These are phyloP conservation scores for Davidsoniella eucalypti DNA, from an alignment of 2,329 filamentous ascomycete species.

Conservation along the genomic window DNA sequence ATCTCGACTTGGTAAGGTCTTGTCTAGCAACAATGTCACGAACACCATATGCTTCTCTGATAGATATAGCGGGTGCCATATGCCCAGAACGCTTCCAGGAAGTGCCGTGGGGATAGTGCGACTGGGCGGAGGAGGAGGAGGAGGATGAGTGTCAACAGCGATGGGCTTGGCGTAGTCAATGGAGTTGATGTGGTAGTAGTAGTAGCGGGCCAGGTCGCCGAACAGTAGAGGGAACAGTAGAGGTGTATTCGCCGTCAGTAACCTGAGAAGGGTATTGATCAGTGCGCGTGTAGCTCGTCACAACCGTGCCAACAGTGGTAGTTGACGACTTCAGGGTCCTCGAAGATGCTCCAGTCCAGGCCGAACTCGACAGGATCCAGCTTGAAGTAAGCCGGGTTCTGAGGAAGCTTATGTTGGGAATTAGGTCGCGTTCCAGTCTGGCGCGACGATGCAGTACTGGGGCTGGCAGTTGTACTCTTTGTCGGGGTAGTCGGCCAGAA, in stretches of 20 bases:
- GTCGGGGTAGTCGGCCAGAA: constrained; percentile 31
- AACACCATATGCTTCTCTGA: no score
- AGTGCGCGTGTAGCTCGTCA: constrained; percentile 30
- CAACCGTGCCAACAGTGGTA: constrained; percentile 21
- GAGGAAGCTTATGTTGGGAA: constrained; percentile 1
- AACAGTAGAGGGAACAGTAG: no score
- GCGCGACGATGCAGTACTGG: constrained; percentile 28
- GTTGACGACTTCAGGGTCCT: constrained; percentile 25
- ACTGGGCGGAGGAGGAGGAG: not conserved
- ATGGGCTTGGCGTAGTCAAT: not conserved
- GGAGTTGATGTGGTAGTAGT: not conserved
- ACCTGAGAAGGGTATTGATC: constrained; percentile 38
- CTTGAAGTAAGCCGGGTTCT: constrained; percentile 42
- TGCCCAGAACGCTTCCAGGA: no score
- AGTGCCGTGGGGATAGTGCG: no score
- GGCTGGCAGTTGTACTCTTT: constrained; percentile 31
- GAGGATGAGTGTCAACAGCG: not conserved
- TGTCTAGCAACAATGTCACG: no score
- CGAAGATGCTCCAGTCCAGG: constrained; percentile 45
- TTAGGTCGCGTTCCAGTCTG: constrained; percentile 17
- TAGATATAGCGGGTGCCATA: no score
- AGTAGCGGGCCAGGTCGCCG: not conserved
- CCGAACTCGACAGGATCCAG: constrained; percentile 46
- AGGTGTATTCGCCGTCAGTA: not conserved
- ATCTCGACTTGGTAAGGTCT: no score